These are phyloP conservation scores for Cyclaneusma minus DNA, from an alignment of 2,329 filamentous ascomycete genomes.

Conservation along the genomic window DNA sequence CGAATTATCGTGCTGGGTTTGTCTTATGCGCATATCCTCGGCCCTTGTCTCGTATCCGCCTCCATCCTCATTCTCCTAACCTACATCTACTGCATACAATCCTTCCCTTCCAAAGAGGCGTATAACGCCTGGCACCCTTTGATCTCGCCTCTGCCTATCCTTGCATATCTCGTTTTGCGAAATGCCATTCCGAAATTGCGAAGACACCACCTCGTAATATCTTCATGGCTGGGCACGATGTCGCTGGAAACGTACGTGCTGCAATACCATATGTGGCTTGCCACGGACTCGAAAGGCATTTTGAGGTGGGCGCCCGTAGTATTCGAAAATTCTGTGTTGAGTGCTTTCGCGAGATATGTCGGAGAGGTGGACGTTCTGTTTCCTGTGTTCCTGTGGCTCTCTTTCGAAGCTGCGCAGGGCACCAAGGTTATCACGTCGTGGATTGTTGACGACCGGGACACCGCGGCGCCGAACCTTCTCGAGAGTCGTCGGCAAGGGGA, in stretches of 20 bases:
- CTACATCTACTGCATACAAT: too few species aligned
- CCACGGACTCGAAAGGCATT: conserved; percentile 37
- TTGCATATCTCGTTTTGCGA: conserved; percentile 34
- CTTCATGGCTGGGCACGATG: conserved; percentile 37
- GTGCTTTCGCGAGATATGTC: conserved; percentile 2
- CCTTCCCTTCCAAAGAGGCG: conserved; percentile 20
- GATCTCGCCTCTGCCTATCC: conserved; percentile 35
- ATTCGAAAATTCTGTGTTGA: conserved; percentile 16
- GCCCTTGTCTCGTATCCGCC: background rate
- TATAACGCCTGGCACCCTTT: conserved; percentile 37
- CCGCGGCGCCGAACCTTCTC: too few species aligned
- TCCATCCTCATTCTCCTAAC: too few species aligned
- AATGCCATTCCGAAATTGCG: conserved; percentile 28
- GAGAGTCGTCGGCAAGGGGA: too few species aligned
- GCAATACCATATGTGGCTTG: conserved; percentile 46
- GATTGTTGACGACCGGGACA: too few species aligned
- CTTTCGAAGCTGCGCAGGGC: too few species aligned
- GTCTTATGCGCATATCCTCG: too few species aligned
- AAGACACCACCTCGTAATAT: conserved; percentile 26
- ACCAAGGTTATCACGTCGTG: too few species aligned
- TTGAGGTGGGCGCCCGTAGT: too few species aligned
- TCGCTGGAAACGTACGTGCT: conserved; percentile 44
- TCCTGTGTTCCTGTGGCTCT: too few species aligned
- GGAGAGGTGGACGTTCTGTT: too few species aligned
- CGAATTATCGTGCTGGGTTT: too few species aligned